Conservation (phyloP, 2,329 filamentous ascomycete genomes). For the Colletotrichum lentis region DNA sequence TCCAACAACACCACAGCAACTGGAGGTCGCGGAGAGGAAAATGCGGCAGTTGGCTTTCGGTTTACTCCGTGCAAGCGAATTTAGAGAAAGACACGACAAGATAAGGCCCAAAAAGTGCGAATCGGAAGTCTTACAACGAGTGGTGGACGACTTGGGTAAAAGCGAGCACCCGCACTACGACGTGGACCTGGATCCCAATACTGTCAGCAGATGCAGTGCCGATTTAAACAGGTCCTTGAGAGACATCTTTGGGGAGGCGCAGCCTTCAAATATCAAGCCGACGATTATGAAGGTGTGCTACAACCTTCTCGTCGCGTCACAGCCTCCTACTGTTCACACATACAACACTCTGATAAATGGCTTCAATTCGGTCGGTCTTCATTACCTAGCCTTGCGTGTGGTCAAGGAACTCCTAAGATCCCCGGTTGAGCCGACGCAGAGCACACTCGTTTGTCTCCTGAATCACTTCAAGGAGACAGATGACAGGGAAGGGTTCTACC, state of each 20-base stretch:
- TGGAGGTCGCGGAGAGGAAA: neutral
- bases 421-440: constrained; percentile 56
- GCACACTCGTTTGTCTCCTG: constrained; percentile 59
- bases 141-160: constrained; percentile 25
- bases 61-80: constrained; percentile 34
- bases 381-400: constrained; percentile 61
- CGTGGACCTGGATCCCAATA: neutral
- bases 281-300: constrained; percentile 62
- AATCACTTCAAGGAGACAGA: constrained; percentile 57
- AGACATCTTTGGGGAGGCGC: constrained; percentile 14
- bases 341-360: constrained; percentile 76
- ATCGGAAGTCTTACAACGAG: constrained; percentile 1
- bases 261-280: neutral
- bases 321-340: constrained; percentile 71
- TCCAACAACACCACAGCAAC: constrained; percentile 1
- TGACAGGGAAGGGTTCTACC: constrained; percentile 54
- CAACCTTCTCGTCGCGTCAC: constrained; percentile 70
- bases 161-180: constrained; percentile 21
- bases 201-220: neutral
- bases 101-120: constrained; percentile 22
- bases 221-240: constrained; percentile 27
- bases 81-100: constrained; percentile 39
- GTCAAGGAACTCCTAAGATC: constrained; percentile 60
- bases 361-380: constrained; percentile 63
- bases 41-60: neutral